Conservation (phyloP, 345 rosid species). For the Hevea brasiliensis region DNA sequence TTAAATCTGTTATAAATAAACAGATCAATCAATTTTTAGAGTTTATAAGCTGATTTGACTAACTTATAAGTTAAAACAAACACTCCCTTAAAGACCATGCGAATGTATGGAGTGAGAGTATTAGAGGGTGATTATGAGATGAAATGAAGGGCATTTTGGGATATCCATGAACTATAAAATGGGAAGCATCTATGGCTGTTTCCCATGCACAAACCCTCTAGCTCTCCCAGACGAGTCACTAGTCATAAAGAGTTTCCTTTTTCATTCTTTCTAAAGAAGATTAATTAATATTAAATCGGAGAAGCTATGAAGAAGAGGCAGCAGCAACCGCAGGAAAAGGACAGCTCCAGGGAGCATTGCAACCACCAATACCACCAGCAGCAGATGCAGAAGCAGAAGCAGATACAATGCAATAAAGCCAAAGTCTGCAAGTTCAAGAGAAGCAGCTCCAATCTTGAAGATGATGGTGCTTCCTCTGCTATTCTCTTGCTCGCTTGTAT, state of each 20-base stretch:
- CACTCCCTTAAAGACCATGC: no score
- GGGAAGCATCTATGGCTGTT: conserved; percentile 15
- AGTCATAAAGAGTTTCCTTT: no score
- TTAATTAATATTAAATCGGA: background rate
- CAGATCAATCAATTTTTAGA: no score
- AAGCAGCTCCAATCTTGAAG: conserved; percentile 67
- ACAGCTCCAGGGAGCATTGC: conserved; percentile 2
- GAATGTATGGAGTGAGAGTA: no score
- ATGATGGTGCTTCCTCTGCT: conserved; percentile 88
- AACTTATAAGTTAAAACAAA: no score
- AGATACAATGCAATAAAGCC: conserved; percentile 68
- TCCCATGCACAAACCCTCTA: conserved; percentile 24
- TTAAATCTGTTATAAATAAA: no score
- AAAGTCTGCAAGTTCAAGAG: conserved; percentile 70
- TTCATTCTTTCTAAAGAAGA: background rate
- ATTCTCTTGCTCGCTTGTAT: conserved; percentile 87
- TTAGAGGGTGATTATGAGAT: background rate
- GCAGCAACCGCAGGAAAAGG: conserved; percentile 28
- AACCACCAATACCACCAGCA: conserved; percentile 23
- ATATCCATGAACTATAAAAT: conserved; percentile 28
- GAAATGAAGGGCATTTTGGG: conserved; percentile 31
- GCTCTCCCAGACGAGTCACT: no score
- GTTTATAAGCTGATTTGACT: no score
- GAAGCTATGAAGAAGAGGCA: conserved; percentile 49
- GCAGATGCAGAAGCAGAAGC: conserved; percentile 33